These are phyloP conservation scores for Yamadazyma spencermartinsiae DNA, from an alignment of 1,139 yeast genomes.

Conservation along the genomic window DNA sequence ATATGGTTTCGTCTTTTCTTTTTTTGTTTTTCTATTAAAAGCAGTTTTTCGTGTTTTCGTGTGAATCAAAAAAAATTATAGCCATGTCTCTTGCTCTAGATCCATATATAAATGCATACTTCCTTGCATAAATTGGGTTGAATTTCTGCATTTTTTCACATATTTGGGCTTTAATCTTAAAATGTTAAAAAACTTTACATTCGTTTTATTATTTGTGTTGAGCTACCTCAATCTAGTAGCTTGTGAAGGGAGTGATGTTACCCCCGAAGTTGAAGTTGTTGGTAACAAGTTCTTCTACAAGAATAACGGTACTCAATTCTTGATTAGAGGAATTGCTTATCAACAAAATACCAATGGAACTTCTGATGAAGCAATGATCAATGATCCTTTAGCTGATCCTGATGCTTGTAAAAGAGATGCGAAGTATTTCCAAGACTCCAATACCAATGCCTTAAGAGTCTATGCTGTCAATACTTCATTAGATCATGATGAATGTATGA, in stretches of 20 bases:
- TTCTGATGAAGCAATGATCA: slow-evolving; percentile 42
- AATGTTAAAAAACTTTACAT: slow-evolving; percentile 2
- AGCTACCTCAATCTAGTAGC: not conserved
- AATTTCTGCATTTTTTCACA: not conserved
- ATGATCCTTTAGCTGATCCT: slow-evolving; percentile 75
- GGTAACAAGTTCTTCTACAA: slow-evolving; percentile 81
- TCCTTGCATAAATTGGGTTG: no score
- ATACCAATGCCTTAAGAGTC: slow-evolving; percentile 72
- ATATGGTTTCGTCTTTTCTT: not conserved
- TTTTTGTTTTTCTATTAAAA: not conserved
- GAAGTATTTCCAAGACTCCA: slow-evolving; percentile 69
- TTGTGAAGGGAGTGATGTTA: slow-evolving; percentile 13
- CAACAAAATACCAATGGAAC: slow-evolving; percentile 65
- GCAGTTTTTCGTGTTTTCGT: slow-evolving; percentile 1
- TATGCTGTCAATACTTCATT: slow-evolving; percentile 72
- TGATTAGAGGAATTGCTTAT: slow-evolving; percentile 77
- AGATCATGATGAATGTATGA: slow-evolving; percentile 88
- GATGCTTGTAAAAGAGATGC: slow-evolving; percentile 79
- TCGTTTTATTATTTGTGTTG: slow-evolving; percentile 2
- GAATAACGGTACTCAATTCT: slow-evolving; percentile 78
- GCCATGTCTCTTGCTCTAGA: not conserved
- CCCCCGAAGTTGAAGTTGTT: slow-evolving; percentile 53
- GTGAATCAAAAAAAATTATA: not conserved
- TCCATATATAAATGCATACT: not conserved
- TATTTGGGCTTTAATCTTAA: not conserved